Evolutionary conservation across 768 basidiomycete species (phyloP).

Genomic region (Suillus tomentosus): DNA sequence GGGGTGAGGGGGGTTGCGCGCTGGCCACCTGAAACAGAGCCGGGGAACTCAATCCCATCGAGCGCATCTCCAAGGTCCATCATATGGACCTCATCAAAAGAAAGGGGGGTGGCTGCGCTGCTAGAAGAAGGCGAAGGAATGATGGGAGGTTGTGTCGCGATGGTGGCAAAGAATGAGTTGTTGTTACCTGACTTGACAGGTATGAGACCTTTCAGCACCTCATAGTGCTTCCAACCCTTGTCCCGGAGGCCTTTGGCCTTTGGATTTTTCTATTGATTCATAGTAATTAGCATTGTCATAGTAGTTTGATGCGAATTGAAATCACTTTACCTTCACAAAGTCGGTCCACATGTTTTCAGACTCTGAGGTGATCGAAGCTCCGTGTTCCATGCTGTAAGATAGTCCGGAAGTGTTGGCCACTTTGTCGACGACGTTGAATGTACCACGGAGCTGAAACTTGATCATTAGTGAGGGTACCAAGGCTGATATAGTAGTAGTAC

Average conservation of each 20-base stretch:
- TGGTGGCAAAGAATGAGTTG: neutral
- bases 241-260: neutral
- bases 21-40: neutral
- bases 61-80: neutral
- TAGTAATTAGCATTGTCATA: neutral
- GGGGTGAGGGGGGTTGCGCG: too few species aligned
- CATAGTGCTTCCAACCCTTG: neutral
- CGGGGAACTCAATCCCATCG: neutral
- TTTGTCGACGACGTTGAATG: neutral
- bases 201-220: neutral
- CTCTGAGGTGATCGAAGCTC: neutral
- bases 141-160: neutral
- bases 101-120: neutral
- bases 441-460: neutral
- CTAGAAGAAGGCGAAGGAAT: neutral
- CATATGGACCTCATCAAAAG: neutral
- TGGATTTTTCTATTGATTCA: neutral
- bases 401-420: neutral
- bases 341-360: neutral
- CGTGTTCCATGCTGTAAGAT: neutral
- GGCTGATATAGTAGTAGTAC: conserved; percentile 1
- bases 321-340: conserved; percentile 1
- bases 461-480: neutral
- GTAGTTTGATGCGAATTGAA: neutral
- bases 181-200: neutral